phyloP scores from a whole-genome alignment of 768 basidiomycete species.

The Lactarius hatsudake region DNA sequence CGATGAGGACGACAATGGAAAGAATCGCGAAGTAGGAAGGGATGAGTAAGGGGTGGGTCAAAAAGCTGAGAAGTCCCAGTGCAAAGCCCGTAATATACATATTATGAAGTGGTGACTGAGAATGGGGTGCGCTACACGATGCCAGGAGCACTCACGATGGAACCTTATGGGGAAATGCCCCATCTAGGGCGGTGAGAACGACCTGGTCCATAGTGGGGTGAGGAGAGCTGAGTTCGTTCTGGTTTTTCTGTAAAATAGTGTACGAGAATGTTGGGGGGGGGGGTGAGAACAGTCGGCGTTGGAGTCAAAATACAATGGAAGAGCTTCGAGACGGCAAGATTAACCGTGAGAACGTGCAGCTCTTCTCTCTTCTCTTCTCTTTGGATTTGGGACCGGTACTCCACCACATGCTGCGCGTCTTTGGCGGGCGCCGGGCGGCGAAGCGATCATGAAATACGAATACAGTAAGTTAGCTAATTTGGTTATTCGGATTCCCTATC shows the following conservation, averaged over 20 bases:
- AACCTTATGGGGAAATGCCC: not conserved
- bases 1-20: slow-evolving; percentile 15
- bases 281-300: not conserved
- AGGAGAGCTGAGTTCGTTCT: not conserved
- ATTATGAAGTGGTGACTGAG: not conserved
- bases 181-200: not conserved
- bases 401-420: not conserved
- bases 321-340: not conserved
- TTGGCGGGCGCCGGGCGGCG: not conserved
- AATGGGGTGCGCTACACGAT: not conserved
- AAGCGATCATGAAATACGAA: not conserved
- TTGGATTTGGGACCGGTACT: not conserved
- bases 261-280: slow-evolving; percentile 12
- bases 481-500: too few species aligned
- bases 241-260: not conserved
- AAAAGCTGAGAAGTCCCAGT: slow-evolving; percentile 1
- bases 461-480: too few species aligned
- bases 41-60: slow-evolving; percentile 17
- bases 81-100: not conserved
- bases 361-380: not conserved
- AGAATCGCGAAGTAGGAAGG: slow-evolving; percentile 15
- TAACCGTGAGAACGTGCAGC: not conserved
- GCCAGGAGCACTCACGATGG: slow-evolving; percentile 5
- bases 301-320: not conserved
- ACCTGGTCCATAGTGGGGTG: slow-evolving; percentile 9